A percentile compares a stretch with the other conserved stretches of the same genome.
Conservation (phyloP, 192 early-diverging fungal species). For the Coemansia reversa region DNA sequence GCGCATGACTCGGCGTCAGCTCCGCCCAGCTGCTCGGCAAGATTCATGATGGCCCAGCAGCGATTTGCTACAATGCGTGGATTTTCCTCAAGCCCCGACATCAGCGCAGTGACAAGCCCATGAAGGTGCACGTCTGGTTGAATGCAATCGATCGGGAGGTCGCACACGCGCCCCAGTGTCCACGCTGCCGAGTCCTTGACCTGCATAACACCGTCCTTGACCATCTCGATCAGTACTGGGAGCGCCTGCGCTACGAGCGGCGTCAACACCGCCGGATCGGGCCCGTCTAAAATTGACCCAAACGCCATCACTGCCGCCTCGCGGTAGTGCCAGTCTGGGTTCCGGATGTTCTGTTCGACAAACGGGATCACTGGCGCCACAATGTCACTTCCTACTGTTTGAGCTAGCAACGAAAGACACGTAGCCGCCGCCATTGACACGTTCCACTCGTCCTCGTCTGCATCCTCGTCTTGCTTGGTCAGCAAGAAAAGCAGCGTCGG, state of each 20-base stretch:
- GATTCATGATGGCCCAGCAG: constrained; percentile 93
- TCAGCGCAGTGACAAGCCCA: constrained; percentile 71
- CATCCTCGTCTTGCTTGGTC: constrained; percentile 97
- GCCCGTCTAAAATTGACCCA: constrained; percentile 97
- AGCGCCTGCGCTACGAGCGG: constrained; percentile 82
- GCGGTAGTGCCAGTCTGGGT: constrained; percentile 87
- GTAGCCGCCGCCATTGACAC: constrained; percentile 97
- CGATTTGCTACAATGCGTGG: constrained; percentile 92
- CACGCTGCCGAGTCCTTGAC: constrained; percentile 98
- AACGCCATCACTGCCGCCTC: constrained; percentile 99
- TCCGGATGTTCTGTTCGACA: constrained; percentile 81
- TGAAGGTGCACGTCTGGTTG: constrained; percentile 71
- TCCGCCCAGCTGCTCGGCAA: constrained; percentile 80
- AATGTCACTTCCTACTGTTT: constrained; percentile 76
- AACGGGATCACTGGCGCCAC: constrained; percentile 86
- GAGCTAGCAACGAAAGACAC: constrained; percentile 85
- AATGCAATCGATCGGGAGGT: constrained; percentile 72
- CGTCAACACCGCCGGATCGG: constrained; percentile 60
- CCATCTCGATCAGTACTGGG: constrained; percentile 84
- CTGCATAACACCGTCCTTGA: constrained; percentile 80
- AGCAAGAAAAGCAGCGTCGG: constrained; percentile 84
- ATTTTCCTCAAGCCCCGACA: constrained; percentile 80
- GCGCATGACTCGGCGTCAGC: constrained; percentile 62
- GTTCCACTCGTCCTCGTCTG: constrained; percentile 99
- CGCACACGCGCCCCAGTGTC: constrained; percentile 96